Evolutionary conservation across 192 early-diverging fungal genomes (phyloP).

Genomic region (Umbelopsis sp.): DNA sequence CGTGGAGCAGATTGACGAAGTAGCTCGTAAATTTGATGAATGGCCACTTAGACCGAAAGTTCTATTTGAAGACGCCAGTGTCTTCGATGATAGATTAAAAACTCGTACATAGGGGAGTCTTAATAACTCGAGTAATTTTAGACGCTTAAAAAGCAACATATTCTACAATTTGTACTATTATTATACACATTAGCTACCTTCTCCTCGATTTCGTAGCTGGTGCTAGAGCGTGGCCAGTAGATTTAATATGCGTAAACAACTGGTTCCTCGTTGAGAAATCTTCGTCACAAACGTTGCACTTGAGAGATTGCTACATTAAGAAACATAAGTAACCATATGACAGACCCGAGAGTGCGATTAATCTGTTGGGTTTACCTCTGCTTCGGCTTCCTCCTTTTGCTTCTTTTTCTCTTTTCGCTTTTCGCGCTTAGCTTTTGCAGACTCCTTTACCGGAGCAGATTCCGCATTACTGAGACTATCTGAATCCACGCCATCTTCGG

Average conservation of each 20-base stretch:
- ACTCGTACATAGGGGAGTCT: constrained; percentile 11
- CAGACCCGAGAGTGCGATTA: not conserved
- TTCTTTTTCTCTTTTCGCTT: constrained; percentile 63
- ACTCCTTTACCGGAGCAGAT: constrained; percentile 27
- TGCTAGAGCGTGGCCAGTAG: constrained; percentile 83
- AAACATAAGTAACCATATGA: not conserved
- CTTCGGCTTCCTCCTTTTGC: constrained; percentile 54
- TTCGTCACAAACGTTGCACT: constrained; percentile 79
- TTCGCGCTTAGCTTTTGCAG: constrained; percentile 54
- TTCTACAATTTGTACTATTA: not conserved
- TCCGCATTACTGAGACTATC: not conserved
- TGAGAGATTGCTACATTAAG: constrained; percentile 29
- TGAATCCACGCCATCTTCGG: not conserved
- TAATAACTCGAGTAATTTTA: not conserved
- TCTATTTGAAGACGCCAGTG: constrained; percentile 47
- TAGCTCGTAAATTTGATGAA: constrained; percentile 54
- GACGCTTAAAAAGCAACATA: not conserved
- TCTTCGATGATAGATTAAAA: constrained; percentile 30
- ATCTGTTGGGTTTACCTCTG: not conserved
- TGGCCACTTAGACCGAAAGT: constrained; percentile 54
- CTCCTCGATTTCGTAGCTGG: not conserved
- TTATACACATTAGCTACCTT: constrained; percentile 18
- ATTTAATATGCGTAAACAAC: constrained; percentile 87
- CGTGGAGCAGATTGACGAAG: constrained; percentile 49
- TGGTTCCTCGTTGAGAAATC: constrained; percentile 80